A percentile compares a stretch with the other conserved stretches of the same genome.
Conservation (phyloP, 306 rosid genomes). For the Medicago arabica region DNA sequence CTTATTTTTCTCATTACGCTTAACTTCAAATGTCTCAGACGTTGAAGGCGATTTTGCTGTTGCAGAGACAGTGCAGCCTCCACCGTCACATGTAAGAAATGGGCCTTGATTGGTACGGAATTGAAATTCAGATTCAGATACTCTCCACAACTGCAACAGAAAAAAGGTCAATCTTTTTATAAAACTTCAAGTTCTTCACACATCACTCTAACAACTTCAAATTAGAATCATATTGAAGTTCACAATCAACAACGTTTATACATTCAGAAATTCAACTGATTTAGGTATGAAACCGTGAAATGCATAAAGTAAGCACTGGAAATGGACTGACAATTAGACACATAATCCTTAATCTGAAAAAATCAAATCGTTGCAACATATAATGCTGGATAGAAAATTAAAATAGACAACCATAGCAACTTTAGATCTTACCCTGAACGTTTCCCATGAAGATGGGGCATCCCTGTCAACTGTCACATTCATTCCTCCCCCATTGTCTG, state of each 20-base stretch:
- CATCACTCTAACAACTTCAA: background rate
- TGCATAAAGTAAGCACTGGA: no score
- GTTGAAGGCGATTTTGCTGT: conserved; percentile 61
- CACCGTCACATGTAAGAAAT: conserved; percentile 74
- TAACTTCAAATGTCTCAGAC: conserved; percentile 65
- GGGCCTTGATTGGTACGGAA: conserved; percentile 69
- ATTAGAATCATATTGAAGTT: conserved; percentile 12
- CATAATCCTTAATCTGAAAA: no score
- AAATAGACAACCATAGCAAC: conserved; percentile 17
- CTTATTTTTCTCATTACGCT: conserved; percentile 56
- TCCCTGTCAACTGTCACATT: conserved; percentile 76
- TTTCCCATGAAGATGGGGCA: conserved; percentile 87
- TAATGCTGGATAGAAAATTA: conserved; percentile 14
- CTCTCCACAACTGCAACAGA: conserved; percentile 78
- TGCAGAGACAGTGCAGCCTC: conserved; percentile 68
- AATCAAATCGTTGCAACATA: background rate
- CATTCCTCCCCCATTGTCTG: conserved; percentile 88
- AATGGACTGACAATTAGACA: no score
- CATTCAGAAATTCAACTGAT: background rate
- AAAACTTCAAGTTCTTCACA: conserved; percentile 27
- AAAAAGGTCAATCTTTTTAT: conserved; percentile 13
- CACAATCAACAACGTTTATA: conserved; percentile 1
- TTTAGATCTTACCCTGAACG: conserved; percentile 67
- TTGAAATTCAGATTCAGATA: conserved; percentile 73
- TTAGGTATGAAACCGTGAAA: no score